Conservation (phyloP, 257 asterid species). For the Catharanthus roseus region DNA sequence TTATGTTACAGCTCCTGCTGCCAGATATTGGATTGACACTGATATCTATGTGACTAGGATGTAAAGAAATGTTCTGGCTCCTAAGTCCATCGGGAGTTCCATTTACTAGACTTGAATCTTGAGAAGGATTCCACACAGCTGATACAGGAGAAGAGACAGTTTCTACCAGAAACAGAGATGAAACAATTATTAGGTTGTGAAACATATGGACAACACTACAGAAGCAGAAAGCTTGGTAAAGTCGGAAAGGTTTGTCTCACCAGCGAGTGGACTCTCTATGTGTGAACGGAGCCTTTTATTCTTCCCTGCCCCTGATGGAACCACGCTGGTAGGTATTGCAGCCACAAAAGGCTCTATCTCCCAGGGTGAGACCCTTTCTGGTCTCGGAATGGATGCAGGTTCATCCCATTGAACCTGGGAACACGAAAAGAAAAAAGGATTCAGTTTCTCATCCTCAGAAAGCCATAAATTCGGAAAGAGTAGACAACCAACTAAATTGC, state of each 20-base stretch:
- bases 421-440: not conserved
- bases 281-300: constrained; percentile 22
- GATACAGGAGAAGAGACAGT: constrained; percentile 37
- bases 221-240: not conserved
- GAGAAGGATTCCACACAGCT: constrained; percentile 46
- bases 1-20: constrained; percentile 16
- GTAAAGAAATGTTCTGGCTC: constrained; percentile 22
- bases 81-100: constrained; percentile 29
- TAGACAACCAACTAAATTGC: not conserved
- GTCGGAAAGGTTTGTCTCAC: constrained; percentile 13
- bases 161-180: constrained; percentile 24
- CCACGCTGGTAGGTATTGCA: constrained; percentile 22
- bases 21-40: constrained; percentile 13
- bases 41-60: constrained; percentile 5
- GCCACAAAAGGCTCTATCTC: constrained; percentile 48
- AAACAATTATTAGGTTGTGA: constrained; percentile 13
- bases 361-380: constrained; percentile 59
- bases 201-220: not conserved
- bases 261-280: constrained; percentile 13
- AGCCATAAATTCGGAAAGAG: not conserved
- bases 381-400: constrained; percentile 36
- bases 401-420: constrained; percentile 59
- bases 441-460: not conserved
- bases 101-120: constrained; percentile 29
- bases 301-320: constrained; percentile 16